A percentile compares a stretch with the other conserved stretches of the same genome.
Conservation (phyloP, 208 protist species). For the Wallacemonas sp. region DNA sequence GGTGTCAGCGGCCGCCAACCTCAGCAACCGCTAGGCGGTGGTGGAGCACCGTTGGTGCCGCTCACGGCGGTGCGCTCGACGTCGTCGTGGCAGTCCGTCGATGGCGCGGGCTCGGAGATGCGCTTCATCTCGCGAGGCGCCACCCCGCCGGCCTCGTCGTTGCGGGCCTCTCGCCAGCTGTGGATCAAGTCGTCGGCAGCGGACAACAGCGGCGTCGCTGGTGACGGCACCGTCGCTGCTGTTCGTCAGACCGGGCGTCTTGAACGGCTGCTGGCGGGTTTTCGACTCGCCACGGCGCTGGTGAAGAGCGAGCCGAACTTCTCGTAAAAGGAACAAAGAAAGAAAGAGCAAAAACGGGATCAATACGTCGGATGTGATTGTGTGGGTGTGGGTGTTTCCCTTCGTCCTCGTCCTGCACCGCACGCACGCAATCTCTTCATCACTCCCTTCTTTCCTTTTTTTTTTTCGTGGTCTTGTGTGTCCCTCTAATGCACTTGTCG, state of each 20-base stretch:
- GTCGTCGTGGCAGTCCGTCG: background rate
- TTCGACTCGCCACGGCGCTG: conserved; percentile 7
- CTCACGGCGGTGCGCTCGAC: background rate
- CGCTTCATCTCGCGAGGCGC: background rate
- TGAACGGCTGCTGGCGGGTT: background rate
- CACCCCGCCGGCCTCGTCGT: background rate
- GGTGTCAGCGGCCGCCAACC: background rate
- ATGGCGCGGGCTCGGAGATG: background rate
- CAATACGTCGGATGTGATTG: too few species aligned
- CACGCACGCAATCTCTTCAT: too few species aligned
- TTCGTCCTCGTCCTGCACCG: too few species aligned
- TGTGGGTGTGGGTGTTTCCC: too few species aligned
- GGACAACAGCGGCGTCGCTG: background rate
- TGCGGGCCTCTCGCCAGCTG: background rate
- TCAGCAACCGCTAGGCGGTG: too few species aligned
- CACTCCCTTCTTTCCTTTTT: background rate
- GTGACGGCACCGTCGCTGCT: background rate
- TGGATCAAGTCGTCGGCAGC: too few species aligned
- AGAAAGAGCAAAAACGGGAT: background rate
- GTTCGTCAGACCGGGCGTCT: background rate
- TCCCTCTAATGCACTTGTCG: background rate
- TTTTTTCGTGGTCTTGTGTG: background rate
- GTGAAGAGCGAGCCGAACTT: conserved; percentile 7
- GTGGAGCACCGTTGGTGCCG: too few species aligned
- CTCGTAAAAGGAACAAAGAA: background rate